phyloP scores from a whole-genome alignment of 225 moss, liverwort and hornwort species.

The Anthoceros angustus region DNA sequence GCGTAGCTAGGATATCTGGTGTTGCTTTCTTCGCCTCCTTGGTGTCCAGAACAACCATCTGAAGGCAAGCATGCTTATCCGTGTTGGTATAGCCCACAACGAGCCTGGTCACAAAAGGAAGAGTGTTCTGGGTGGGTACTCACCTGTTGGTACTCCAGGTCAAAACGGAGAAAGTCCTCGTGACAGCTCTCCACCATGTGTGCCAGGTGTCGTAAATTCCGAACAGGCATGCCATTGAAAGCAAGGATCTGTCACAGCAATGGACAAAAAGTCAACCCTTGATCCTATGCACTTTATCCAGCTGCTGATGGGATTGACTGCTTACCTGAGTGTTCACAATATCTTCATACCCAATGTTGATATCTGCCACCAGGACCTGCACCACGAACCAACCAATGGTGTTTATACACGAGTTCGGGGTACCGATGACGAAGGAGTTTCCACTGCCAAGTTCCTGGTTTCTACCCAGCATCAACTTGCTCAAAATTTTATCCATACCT shows the following conservation, averaged over 20 bases:
- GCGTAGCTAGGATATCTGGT: conserved; percentile 80
- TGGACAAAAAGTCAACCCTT: background rate
- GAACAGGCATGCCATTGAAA: conserved; percentile 80
- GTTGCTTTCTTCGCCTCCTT: conserved; percentile 82
- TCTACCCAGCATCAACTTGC: background rate
- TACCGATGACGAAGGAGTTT: background rate
- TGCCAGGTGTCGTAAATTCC: conserved; percentile 88
- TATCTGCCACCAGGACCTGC: conserved; percentile 95
- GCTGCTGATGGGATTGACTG: too few relatives aligned
- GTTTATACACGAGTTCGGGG: background rate
- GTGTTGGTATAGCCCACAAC: background rate
- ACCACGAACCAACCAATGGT: background rate
- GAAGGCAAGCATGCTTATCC: conserved; percentile 14
- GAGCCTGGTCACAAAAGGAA: background rate
- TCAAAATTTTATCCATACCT: conserved; percentile 24
- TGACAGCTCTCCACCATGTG: conserved; percentile 89
- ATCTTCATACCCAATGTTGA: conserved; percentile 99
- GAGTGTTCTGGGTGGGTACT: background rate
- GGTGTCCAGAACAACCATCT: conserved; percentile 95
- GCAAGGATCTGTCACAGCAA: conserved; percentile 50
- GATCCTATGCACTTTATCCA: background rate
- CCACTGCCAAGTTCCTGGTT: background rate
- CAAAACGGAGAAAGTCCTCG: conserved; percentile 84
- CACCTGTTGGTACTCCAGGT: conserved; percentile 98
- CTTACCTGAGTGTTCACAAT: conserved; percentile 93